Evolutionary conservation across 768 basidiomycete species (phyloP), one percentile per base, ranked within the genome.

Genomic region (Clitopilus passeckerianus): DNA sequence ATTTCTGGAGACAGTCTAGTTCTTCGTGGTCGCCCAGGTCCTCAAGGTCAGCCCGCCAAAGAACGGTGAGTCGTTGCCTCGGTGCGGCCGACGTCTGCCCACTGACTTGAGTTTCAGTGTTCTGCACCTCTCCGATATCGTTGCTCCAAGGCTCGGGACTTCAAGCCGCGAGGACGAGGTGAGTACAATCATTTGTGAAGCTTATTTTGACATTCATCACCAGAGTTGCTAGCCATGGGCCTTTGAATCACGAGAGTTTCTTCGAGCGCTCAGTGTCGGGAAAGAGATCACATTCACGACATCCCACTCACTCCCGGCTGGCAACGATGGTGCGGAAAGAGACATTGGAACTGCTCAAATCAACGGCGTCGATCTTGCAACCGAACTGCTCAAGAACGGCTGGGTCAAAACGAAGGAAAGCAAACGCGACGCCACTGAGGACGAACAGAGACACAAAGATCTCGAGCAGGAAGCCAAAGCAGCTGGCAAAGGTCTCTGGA

Each of bases 371-470:
- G 93, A 95, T 66, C 72, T 95, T 20, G 78, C 86, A 4, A 79
- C 80, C 0, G 91, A 94, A 68, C 71, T 96, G n/a, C 80, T 98
- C 41, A 85, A 81, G 67, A 84, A 82, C 61, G 97, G 96, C n/a
- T 98, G 94, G 94, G 93, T 85, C 10, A 95, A 91, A 74, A 76
- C 94, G 44, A 93, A 97, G 72, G 96, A 98, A 61, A 72, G 81
- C 44, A 94, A 89, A 72, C 85, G 91, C 18, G 93, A 95, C 43
- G 83, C 86, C 16, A 87, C 88, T 1, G 90, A 93, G 22, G 88
- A 93, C 24, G 89, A 95, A 68, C 66, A 77, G 56, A 87, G 76
- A 64, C 86, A 86, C 66, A 84, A 83, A 43, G 89, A 91, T 16
- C 71, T 90, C 24, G 93, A 96, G 71, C 80, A 75, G 16, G 89